Percentiles rank a stretch among this genome's conserved stretches.
Conservation (phyloP, 2,329 filamentous ascomycete genomes). For the Mariannaea sp. region DNA sequence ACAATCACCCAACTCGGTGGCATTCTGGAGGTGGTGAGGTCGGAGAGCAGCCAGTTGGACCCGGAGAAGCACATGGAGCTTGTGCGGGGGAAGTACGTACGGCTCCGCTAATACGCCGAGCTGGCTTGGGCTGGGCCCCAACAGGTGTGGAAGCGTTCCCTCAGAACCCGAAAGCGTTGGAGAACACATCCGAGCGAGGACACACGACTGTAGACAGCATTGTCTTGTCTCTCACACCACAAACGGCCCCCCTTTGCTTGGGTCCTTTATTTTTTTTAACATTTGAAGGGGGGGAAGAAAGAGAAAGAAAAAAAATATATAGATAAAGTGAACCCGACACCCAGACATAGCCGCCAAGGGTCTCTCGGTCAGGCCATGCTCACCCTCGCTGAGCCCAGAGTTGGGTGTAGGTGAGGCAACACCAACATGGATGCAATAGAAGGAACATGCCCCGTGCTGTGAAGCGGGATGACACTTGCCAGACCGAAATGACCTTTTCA, state of each 20-base stretch:
- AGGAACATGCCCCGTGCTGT: slow-evolving; percentile 13
- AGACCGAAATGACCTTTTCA: slow-evolving; percentile 19
- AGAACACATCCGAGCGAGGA: not conserved
- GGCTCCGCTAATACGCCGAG: slow-evolving; percentile 40
- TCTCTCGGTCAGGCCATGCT: slow-evolving; percentile 33
- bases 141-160: slow-evolving; percentile 19
- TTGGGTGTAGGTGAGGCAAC: slow-evolving; percentile 27
- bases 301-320: too few relatives aligned
- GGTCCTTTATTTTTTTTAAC: too few relatives aligned
- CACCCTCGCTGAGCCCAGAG: slow-evolving; percentile 28
- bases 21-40: not conserved
- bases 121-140: slow-evolving; percentile 33
- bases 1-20: slow-evolving; percentile 5
- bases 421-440: slow-evolving; percentile 20
- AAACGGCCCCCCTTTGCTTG: not conserved
- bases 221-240: too few relatives aligned
- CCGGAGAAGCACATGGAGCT: slow-evolving; percentile 5
- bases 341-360: too few relatives aligned
- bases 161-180: slow-evolving; percentile 15
- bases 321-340: too few relatives aligned
- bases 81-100: slow-evolving; percentile 33
- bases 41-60: not conserved
- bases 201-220: not conserved
- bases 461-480: slow-evolving; percentile 28
- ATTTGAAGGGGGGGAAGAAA: too few relatives aligned